Base-by-base conservation (phyloP, 352 stramenopile species). In the Bremia lactucae region DNA sequence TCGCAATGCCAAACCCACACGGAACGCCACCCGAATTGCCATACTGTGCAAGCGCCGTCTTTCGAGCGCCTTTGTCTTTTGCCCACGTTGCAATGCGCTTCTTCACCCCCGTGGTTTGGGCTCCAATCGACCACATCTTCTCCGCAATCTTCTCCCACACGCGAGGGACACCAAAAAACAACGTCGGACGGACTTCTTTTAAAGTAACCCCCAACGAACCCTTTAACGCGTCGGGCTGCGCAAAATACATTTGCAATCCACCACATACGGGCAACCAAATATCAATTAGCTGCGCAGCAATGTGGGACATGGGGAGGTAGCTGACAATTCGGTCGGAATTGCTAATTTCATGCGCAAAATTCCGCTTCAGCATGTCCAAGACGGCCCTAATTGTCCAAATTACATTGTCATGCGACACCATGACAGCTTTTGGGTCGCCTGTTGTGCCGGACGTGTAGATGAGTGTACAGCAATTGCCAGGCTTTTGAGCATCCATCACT, bases 381-480 rank as follows among this genome's bases (percentile, higher is more conserved):
- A 92, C 72, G 35, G 62, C 74, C 26, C 58, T 42, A 36, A 87
- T 78, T 15, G 78, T 94, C 80, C 78, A 95, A 4, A 76, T 76
- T 9, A 97, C 65, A 59, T 97, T 97, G 65, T 97, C 89, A 69
- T 98, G 86, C 35, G 81, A 95, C 46, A 98, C 89, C 91, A 97
- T 97, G 19, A 97, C 93, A 18, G 86, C 91, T 68, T 98, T 98
- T n/a, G 93, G 93, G 49, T 84, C 61, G 21, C 93, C 86, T 13
- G 93, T 98, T 47, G 91, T 97, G 49, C 93, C 93, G 20, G 83
- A 96, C 41, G 91, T 97, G 71, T 97, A 97, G 49, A 97, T 96
- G 36, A 97, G 65, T 46, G 83, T 82, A 59, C 74, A 87, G 59
- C 82, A 95, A 55, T 95, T 68, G 26, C 81, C 80, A 0, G 86